These are phyloP conservation scores for Capsella rubella DNA, from an alignment of 441 rosid genomes.

Conservation along the genomic window DNA sequence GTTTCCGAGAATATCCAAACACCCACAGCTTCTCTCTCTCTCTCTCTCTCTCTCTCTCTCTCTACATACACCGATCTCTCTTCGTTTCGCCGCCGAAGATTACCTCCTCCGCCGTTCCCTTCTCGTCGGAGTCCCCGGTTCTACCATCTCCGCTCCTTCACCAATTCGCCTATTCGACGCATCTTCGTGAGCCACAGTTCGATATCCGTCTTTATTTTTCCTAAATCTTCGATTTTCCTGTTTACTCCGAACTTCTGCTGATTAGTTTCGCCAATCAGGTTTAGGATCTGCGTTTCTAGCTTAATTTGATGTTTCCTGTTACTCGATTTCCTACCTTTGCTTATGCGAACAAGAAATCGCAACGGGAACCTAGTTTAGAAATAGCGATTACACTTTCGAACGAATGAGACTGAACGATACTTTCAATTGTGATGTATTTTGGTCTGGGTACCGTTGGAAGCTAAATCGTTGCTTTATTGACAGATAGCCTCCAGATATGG, in stretches of 20 bases:
- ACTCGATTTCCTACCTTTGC: constrained; percentile 7
- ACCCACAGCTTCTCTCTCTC: constrained; percentile 10
- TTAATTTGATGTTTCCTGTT: constrained; percentile 5
- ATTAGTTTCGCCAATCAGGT: not conserved
- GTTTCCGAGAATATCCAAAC: constrained; percentile 41
- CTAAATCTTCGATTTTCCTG: constrained; percentile 10
- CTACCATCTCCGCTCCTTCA: not conserved
- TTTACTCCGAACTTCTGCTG: not conserved
- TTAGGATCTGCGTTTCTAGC: constrained; percentile 26
- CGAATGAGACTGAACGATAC: not conserved
- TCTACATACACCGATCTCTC: constrained; percentile 29
- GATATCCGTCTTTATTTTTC: constrained; percentile 16
- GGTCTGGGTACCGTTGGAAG: not conserved
- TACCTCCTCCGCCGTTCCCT: not conserved
- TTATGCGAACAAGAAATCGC: constrained; percentile 7
- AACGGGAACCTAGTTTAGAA: not conserved
- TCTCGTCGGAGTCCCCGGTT: not conserved
- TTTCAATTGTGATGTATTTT: not conserved
- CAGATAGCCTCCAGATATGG: constrained; percentile 55
- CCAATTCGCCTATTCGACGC: constrained; percentile 11
- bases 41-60: constrained; percentile 7
- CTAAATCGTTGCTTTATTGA: constrained; percentile 8
- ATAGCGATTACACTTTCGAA: not conserved
- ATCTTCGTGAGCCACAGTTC: constrained; percentile 22
- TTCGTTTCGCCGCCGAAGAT: constrained; percentile 15